Evolutionary conservation across 768 basidiomycete genomes (phyloP).

Genomic region (Galerina sulciceps): DNA sequence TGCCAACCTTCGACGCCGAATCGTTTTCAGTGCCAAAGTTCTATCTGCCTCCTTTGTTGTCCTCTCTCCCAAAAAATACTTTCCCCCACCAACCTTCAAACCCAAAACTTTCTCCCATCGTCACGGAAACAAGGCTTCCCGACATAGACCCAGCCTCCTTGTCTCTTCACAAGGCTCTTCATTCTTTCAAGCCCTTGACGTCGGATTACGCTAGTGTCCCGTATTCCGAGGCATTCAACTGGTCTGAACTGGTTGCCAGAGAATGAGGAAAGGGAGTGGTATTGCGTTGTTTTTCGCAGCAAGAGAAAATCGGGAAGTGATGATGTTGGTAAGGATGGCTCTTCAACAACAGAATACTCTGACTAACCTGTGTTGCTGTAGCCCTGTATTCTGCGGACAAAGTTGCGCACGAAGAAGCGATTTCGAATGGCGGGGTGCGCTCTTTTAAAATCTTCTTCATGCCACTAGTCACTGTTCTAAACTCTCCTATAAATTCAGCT

Average conservation of each 20-base stretch:
- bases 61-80: constrained; percentile 62
- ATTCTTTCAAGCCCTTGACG: constrained; percentile 68
- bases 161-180: constrained; percentile 84
- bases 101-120: constrained; percentile 44
- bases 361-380: constrained; percentile 27
- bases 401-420: constrained; percentile 90
- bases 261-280: constrained; percentile 86
- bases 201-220: constrained; percentile 62
- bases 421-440: constrained; percentile 82
- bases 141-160: constrained; percentile 85
- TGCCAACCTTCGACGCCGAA: constrained; percentile 22
- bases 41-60: constrained; percentile 86
- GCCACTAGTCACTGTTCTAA: constrained; percentile 15
- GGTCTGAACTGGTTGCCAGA: constrained; percentile 73
- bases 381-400: constrained; percentile 88
- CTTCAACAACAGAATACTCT: background rate
- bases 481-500: constrained; percentile 45
- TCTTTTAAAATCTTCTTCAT: background rate
- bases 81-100: constrained; percentile 28
- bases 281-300: constrained; percentile 89
- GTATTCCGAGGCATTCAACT: constrained; percentile 88
- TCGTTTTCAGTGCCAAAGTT: constrained; percentile 53
- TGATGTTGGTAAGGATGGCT: constrained; percentile 53
- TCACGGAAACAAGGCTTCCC: constrained; percentile 79
- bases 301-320: constrained; percentile 75